Evolutionary conservation across 192 early-diverging fungal genomes (phyloP), one percentile per base, ranked within the genome.

Genomic region (Oehlia diaphana): DNA sequence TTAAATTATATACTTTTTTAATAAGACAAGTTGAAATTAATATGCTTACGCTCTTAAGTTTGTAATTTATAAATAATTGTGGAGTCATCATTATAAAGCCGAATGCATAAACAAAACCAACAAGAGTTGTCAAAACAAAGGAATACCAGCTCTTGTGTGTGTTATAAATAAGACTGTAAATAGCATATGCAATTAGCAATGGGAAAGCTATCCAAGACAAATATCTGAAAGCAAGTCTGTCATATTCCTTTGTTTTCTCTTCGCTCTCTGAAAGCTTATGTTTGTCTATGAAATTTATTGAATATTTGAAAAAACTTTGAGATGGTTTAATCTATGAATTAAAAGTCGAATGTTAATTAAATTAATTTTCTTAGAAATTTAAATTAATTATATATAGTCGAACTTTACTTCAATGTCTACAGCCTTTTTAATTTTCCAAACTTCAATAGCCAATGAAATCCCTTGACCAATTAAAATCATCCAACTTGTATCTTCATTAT

Each of bases 101-200:
- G 87, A 96, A 96, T 37, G 91, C 90, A 84, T 97, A 96, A 6
- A 97, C 94, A 73, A 95, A 97, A 0, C 95, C 95, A 14, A 97
- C 96, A 49, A 96, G 82, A 7, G 95, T 96, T 37, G 89, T 83
- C 28, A 96, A 79, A 47, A 97, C 87, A 83, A 90, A 97, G 21
- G 93, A 95, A 83, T 96, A 97, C 96, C 95, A 97, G 26, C 90
- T 88, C 87, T 96, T 97, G 84, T 97, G 94, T 74, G 92, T 88
- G 82, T 97, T 87, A 82, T 96, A 96, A 16, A 92, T 44, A 61
- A 96, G 68, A 7, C 92, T 93, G 80, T 96, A 97, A 63, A 95
- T 79, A 0, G 93, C 90, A 86, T 97, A 97, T n/a, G 88, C 89
- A 53, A 81, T 77, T 71, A 97, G 82, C 50, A 93, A 84, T 33